Percentiles rank a stretch among this genome's conserved stretches.
These are phyloP conservation scores for Parathielavia appendiculata DNA, from an alignment of 495 filamentous ascomycete genomes.

Conservation along the genomic window DNA sequence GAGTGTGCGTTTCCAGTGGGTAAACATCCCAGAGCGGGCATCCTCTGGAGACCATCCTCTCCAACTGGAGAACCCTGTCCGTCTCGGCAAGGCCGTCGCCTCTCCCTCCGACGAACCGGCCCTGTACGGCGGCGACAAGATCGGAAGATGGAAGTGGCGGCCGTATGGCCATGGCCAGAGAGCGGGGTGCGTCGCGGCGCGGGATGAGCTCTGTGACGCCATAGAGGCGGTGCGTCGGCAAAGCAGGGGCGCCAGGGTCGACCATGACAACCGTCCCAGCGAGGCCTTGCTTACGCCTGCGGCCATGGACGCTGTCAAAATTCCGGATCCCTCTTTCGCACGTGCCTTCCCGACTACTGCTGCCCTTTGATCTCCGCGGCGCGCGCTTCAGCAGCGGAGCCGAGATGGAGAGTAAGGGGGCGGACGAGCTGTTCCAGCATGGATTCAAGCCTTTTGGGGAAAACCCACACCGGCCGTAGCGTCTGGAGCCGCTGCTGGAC, in stretches of 20 bases:
- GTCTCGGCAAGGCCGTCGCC: constrained; percentile 7
- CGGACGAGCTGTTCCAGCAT: constrained; percentile 8
- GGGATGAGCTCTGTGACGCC: constrained; percentile 2
- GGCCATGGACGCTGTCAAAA: background rate
- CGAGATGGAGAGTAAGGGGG: background rate
- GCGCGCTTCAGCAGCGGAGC: background rate
- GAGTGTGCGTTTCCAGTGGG: background rate
- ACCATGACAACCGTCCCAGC: background rate
- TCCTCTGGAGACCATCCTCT: constrained; percentile 7
- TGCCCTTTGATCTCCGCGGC: background rate
- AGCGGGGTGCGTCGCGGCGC: constrained; percentile 3
- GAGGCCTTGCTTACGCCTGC: background rate
- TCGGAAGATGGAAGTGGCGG: constrained; percentile 11
- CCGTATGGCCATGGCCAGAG: constrained; percentile 7
- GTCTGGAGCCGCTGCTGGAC: background rate
- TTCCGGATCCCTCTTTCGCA: constrained; percentile 1
- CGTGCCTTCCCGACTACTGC: constrained; percentile 3
- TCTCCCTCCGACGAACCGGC: background rate
- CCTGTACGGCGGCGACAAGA: constrained; percentile 2
- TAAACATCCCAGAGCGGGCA: background rate
- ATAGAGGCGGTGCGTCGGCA: constrained; percentile 2
- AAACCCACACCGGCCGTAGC: background rate
- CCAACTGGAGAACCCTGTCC: background rate
- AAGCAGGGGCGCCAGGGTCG: background rate
- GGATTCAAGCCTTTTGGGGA: constrained; percentile 9